phyloP scores from a whole-genome alignment of 805 yeast genomes.

The Nakazawaea laoshanensis region DNA sequence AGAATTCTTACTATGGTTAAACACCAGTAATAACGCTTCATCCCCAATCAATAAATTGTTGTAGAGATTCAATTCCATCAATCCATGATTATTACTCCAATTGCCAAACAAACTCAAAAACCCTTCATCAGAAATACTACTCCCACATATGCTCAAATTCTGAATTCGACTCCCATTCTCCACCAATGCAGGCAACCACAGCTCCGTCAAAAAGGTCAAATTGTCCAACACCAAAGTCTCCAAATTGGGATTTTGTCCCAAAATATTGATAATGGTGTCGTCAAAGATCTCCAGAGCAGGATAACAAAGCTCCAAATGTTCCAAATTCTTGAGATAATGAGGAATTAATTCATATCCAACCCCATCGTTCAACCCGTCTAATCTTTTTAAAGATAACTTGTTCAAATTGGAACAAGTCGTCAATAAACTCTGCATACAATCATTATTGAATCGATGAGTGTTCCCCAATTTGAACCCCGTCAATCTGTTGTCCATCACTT shows the following conservation, averaged over 20 bases:
- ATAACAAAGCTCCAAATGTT: conserved; percentile 55
- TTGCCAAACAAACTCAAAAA: conserved; percentile 47
- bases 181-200: conserved; percentile 22
- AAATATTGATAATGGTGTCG: conserved; percentile 50
- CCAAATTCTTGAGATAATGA: conserved; percentile 45
- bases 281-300: conserved; percentile 68
- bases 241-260: conserved; percentile 58
- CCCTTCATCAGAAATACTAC: conserved; percentile 35
- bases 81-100: conserved; percentile 50
- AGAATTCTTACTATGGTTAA: conserved; percentile 57
- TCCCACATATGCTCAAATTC: conserved; percentile 3
- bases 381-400: conserved; percentile 51
- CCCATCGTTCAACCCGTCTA: conserved; percentile 62
- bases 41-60: conserved; percentile 65
- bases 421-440: conserved; percentile 52
- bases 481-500: conserved; percentile 43
- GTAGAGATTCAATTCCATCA: conserved; percentile 50
- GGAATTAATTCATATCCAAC: conserved; percentile 58
- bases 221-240: conserved; percentile 59
- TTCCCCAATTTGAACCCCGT: conserved; percentile 57
- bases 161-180: conserved; percentile 13
- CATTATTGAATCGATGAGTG: conserved; percentile 76
- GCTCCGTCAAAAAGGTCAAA: conserved; percentile 65
- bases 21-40: conserved; percentile 46
- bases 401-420: conserved; percentile 48